A percentile compares a stretch with the other conserved stretches of the same genome.
Conservation (phyloP, 441 rosid species). For the Monsonia emarginata region DNA sequence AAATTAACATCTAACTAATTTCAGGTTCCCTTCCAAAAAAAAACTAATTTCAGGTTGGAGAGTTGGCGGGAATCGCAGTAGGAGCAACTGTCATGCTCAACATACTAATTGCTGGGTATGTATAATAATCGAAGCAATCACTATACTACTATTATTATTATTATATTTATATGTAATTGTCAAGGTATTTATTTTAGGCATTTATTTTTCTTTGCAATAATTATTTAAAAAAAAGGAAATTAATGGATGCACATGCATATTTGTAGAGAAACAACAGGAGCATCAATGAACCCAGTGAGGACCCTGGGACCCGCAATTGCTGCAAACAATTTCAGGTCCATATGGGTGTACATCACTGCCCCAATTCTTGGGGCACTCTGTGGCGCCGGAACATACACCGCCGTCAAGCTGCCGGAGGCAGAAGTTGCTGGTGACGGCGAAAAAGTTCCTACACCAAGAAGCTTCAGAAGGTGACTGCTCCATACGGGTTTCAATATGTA, state of each 20-base stretch:
- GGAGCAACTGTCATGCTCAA: slow-evolving; percentile 93
- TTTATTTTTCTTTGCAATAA: not conserved
- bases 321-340: slow-evolving; percentile 63
- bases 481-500: too few species aligned
- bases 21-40: not conserved
- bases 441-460: slow-evolving; percentile 23
- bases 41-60: slow-evolving; percentile 50
- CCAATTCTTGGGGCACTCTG: slow-evolving; percentile 61
- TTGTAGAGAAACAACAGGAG: slow-evolving; percentile 64
- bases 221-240: too few species aligned
- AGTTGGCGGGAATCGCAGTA: slow-evolving; percentile 82
- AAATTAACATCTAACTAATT: too few species aligned
- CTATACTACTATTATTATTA: not conserved
- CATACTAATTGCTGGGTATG: slow-evolving; percentile 75
- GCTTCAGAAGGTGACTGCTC: slow-evolving; percentile 40
- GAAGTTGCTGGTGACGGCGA: slow-evolving; percentile 23
- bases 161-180: too few species aligned
- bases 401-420: slow-evolving; percentile 63
- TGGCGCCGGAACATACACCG: slow-evolving; percentile 69
- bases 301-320: slow-evolving; percentile 77
- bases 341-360: slow-evolving; percentile 79
- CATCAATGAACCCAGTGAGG: slow-evolving; percentile 80
- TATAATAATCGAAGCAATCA: not conserved
- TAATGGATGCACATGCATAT: not conserved
- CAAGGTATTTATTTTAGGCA: too few species aligned